These are phyloP conservation scores for Geranomyces variabilis DNA, from an alignment of 192 early-diverging fungal species.

Conservation along the genomic window DNA sequence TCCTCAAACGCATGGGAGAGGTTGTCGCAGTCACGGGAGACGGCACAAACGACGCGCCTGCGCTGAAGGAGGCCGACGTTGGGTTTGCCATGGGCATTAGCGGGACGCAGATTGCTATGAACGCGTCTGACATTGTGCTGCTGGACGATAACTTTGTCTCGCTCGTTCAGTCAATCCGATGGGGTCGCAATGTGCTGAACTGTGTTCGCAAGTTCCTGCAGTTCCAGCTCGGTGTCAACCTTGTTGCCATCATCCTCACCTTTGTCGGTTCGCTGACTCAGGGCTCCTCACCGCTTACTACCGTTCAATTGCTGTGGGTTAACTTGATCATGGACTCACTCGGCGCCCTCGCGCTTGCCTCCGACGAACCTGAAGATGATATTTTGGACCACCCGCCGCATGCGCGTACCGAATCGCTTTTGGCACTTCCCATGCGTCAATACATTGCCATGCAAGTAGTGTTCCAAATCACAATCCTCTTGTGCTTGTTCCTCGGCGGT, in stretches of 20 bases:
- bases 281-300: constrained; percentile 54
- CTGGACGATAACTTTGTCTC: constrained; percentile 67
- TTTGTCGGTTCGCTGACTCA: constrained; percentile 56
- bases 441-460: constrained; percentile 54
- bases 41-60: constrained; percentile 65
- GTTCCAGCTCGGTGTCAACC: constrained; percentile 64
- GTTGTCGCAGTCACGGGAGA: constrained; percentile 68
- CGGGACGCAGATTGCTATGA: constrained; percentile 65
- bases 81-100: constrained; percentile 68
- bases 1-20: constrained; percentile 58
- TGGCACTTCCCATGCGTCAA: constrained; percentile 51
- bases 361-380: constrained; percentile 61
- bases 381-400: constrained; percentile 59
- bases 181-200: constrained; percentile 65
- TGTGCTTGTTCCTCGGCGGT: constrained; percentile 46
- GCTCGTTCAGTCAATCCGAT: constrained; percentile 57
- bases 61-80: constrained; percentile 63
- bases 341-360: constrained; percentile 58
- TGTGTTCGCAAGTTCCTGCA: constrained; percentile 65
- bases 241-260: constrained; percentile 58
- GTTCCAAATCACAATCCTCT: constrained; percentile 52
- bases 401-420: constrained; percentile 44
- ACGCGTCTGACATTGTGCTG: constrained; percentile 64
- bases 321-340: constrained; percentile 69
- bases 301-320: constrained; percentile 66